These are phyloP conservation scores for Coemansia sp. DNA, from an alignment of 192 early-diverging fungal genomes.

Conservation along the genomic window DNA sequence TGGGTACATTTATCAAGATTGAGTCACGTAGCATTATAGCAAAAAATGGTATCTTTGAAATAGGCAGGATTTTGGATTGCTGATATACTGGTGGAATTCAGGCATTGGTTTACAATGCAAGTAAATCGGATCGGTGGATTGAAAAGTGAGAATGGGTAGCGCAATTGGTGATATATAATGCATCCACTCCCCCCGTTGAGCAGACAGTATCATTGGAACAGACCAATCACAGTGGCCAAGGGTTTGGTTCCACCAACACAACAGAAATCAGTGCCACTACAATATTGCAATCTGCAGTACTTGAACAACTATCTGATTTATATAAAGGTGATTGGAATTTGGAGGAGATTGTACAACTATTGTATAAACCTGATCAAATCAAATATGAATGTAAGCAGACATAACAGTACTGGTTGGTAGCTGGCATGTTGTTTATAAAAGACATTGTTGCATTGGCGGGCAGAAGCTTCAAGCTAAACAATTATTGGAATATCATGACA, in stretches of 20 bases:
- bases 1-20: background rate
- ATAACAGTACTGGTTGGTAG: background rate
- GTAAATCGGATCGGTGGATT: background rate
- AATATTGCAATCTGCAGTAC: background rate
- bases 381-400: background rate
- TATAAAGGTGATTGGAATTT: background rate
- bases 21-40: background rate
- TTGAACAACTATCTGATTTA: background rate
- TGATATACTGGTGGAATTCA: background rate
- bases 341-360: background rate
- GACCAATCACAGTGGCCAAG: background rate
- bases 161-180: constrained; percentile 2
- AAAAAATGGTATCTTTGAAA: background rate
- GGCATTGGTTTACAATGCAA: constrained; percentile 1
- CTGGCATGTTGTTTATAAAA: constrained; percentile 4
- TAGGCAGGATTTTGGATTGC: background rate
- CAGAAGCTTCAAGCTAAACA: background rate
- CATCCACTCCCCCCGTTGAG: background rate
- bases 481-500: constrained; percentile 14
- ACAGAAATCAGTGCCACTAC: background rate
- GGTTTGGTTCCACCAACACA: background rate
- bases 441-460: background rate
- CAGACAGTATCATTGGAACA: background rate
- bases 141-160: background rate
- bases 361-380: background rate